phyloP scores from a whole-genome alignment of 345 rosid species.

The Aquilaria yunnanensis region DNA sequence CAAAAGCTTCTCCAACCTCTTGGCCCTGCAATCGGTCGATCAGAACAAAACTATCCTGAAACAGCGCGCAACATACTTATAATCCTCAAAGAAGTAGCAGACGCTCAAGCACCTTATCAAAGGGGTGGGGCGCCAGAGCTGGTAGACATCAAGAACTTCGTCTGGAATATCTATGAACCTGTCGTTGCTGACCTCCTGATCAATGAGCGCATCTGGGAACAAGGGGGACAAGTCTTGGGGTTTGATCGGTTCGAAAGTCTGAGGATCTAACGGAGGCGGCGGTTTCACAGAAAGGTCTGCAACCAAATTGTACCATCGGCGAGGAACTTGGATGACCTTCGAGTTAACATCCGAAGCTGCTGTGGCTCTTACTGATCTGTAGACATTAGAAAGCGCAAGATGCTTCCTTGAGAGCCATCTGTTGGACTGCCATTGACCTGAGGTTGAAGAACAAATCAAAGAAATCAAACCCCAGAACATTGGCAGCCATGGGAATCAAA shows the following conservation, averaged over 20 bases:
- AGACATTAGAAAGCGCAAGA: slow-evolving; percentile 29
- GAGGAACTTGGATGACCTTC: slow-evolving; percentile 39
- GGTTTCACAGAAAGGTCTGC: slow-evolving; percentile 81
- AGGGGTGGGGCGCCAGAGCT: slow-evolving; percentile 96
- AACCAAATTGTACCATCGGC: slow-evolving; percentile 65
- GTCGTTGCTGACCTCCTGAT: slow-evolving; percentile 67
- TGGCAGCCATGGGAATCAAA: too few species aligned
- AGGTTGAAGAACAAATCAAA: too few species aligned
- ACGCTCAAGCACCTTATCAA: slow-evolving; percentile 53
- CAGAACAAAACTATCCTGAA: slow-evolving; percentile 8
- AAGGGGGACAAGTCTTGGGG: slow-evolving; percentile 79
- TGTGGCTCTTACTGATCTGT: slow-evolving; percentile 30
- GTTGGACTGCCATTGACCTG: too few species aligned
- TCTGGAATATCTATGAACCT: slow-evolving; percentile 81
- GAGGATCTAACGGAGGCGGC: slow-evolving; percentile 78
- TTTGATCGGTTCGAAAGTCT: slow-evolving; percentile 60
- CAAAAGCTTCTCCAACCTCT: slow-evolving; percentile 90
- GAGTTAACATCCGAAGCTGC: slow-evolving; percentile 20
- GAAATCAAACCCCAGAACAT: too few species aligned
- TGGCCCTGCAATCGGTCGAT: slow-evolving; percentile 46
- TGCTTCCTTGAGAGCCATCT: not conserved
- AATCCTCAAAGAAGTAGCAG: not conserved
- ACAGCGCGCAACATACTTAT: not conserved
- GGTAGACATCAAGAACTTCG: slow-evolving; percentile 73
- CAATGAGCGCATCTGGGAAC: slow-evolving; percentile 74